phyloP scores from a whole-genome alignment of 2,329 filamentous ascomycete species.

The Sporothrix pseudoabietina region DNA sequence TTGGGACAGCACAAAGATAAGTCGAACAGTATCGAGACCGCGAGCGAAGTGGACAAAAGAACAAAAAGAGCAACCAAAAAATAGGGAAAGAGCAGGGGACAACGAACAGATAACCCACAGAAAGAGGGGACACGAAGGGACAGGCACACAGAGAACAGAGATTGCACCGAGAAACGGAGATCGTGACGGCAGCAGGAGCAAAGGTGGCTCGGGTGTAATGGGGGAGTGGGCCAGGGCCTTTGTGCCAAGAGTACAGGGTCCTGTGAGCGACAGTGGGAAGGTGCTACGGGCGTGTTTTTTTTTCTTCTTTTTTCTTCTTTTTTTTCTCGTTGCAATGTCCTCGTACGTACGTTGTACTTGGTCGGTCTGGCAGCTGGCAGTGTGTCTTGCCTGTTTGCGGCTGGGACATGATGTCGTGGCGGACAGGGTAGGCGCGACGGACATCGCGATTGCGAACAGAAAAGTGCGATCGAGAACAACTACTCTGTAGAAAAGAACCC shows the following conservation, averaged over 20 bases:
- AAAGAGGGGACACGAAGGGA: neutral
- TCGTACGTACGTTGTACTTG: neutral
- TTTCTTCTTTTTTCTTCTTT: neutral
- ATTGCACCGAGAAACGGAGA: constrained; percentile 14
- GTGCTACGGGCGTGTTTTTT: neutral
- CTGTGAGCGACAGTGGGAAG: neutral
- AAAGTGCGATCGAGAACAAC: neutral
- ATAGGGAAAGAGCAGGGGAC: neutral
- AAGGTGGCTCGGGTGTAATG: neutral
- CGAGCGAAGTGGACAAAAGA: constrained; percentile 19
- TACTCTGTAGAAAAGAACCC: neutral
- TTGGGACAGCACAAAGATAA: constrained; percentile 9
- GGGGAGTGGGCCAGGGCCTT: neutral
- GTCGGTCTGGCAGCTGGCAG: neutral
- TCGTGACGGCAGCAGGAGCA: neutral
- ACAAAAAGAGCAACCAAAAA: neutral
- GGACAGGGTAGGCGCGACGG: neutral
- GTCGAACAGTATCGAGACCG: constrained; percentile 2
- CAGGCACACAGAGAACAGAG: neutral
- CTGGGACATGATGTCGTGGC: neutral
- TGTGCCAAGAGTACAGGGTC: constrained; percentile 19
- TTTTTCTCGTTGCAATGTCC: too few relatives aligned
- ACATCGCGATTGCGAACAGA: neutral
- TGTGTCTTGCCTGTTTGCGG: neutral
- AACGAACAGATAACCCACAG: neutral